Evolutionary conservation across 176 grass and related monocot species (phyloP).

Genomic region (Elymus sibiricus): DNA sequence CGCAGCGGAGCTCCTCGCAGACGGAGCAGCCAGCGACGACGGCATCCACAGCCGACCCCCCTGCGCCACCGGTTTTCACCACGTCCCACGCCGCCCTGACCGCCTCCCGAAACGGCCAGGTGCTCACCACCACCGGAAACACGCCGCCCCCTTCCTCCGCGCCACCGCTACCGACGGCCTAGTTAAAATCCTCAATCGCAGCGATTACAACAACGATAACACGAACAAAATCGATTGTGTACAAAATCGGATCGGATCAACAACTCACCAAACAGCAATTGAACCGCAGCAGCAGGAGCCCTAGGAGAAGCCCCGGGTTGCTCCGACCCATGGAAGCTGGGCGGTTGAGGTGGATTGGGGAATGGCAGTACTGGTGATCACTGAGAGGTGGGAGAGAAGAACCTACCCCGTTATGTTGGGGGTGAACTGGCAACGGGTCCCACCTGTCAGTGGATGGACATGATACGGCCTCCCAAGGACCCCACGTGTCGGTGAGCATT

Average conservation of each 20-base stretch:
- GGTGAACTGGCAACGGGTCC: background rate
- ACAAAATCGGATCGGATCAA: background rate
- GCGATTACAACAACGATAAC: background rate
- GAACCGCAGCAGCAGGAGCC: slow-evolving; percentile 32
- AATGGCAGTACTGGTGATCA: background rate
- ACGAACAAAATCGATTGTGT: background rate
- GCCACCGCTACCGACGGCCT: slow-evolving; percentile 13
- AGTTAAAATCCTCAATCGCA: background rate
- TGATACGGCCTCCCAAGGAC: background rate
- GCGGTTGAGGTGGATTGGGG: background rate
- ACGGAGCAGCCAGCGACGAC: slow-evolving; percentile 76
- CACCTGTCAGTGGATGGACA: slow-evolving; percentile 1
- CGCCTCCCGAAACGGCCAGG: slow-evolving; percentile 79
- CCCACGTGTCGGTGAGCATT: slow-evolving; percentile 20
- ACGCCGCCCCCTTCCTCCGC: background rate
- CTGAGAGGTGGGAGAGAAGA: background rate
- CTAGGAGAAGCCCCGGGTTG: slow-evolving; percentile 19
- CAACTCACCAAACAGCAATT: slow-evolving; percentile 22
- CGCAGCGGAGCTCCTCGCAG: slow-evolving; percentile 84
- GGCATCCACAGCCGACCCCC: slow-evolving; percentile 58
- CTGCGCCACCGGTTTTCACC: slow-evolving; percentile 28
- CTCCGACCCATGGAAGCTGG: slow-evolving; percentile 9
- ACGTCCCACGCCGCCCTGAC: slow-evolving; percentile 67
- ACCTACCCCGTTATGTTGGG: background rate
- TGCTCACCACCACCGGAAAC: slow-evolving; percentile 72